phyloP scores from a whole-genome alignment of 2,329 filamentous ascomycete genomes.

The Neoscytalidium dimidiatum region DNA sequence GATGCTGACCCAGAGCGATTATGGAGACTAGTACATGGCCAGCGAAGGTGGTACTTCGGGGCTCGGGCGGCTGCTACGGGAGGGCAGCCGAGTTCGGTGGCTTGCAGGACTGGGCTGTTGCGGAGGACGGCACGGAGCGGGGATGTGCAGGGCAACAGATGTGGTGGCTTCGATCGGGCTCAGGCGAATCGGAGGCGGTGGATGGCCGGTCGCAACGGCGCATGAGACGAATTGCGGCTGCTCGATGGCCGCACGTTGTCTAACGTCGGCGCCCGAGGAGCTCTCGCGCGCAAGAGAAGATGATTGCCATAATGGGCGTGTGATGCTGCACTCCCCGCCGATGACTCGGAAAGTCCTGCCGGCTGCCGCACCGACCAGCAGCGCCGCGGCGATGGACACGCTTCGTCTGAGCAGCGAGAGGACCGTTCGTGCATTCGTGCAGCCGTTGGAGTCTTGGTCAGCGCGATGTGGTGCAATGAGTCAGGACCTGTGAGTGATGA shows the following conservation, averaged over 20 bases:
- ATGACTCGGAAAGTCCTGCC: not conserved
- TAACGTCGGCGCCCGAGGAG: too few relatives aligned
- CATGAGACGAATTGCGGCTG: not conserved
- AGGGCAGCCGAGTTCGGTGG: not conserved
- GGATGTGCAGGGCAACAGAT: not conserved
- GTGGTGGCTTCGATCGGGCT: not conserved
- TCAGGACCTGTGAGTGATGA: not conserved
- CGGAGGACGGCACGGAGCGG: slow-evolving; percentile 10
- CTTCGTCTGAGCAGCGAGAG: too few relatives aligned
- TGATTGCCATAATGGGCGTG: not conserved
- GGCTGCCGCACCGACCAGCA: not conserved
- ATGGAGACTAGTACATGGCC: not conserved
- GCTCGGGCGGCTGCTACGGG: not conserved
- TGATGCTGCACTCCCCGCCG: not conserved
- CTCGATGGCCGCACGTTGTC: not conserved
- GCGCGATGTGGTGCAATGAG: not conserved
- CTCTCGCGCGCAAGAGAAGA: not conserved
- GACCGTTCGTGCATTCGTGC: too few relatives aligned
- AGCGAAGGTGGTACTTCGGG: not conserved
- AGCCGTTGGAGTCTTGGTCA: not conserved
- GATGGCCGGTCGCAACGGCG: not conserved
- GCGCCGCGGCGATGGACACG: not conserved
- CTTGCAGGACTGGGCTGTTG: not conserved
- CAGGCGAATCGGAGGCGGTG: not conserved
- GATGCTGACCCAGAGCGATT: not conserved